Evolutionary conservation across 2,329 filamentous ascomycete species (phyloP), one percentile per base, ranked within the genome.

Genomic region (Pseudohalonectria lignicola): DNA sequence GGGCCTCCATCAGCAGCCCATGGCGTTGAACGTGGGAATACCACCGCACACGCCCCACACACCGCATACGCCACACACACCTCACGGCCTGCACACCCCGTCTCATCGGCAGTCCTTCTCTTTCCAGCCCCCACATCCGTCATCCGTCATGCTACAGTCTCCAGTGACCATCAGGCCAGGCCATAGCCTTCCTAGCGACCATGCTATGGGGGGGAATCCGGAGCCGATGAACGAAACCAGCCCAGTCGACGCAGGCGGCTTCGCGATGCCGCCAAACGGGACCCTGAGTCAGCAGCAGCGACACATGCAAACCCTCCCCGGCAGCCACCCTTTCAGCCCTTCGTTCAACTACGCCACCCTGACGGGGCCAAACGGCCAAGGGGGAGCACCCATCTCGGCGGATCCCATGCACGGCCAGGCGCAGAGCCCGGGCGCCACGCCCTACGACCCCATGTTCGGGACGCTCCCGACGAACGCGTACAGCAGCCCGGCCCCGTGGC

Each of bases 381-480:
- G 23, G 13, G 26, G 26, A 3, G 26, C 17, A 10, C 16, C 9
- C 34, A 19, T 6, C 19, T 11, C 15, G 10, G 32, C 15, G 8
- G 23, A 7, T 12, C 23, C 7, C 8, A 7, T 39, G 45, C 18
- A 47, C 40, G 23, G 35, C 46, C 18, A 44, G 40, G 9, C 39
- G 47, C 12, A 34, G 39, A 18, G 37, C 20, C 16, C 31, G 34
- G 43, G 20, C 45, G 53, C 50, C 19, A 54, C 56, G n/a, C 52
- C 54, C 3, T 77, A 67, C 48, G 74, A 78, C 43, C 68, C 72
- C 10, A 77, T 79, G 71, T 79, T 79, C 47, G 69, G 71, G 11
- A 63, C 64, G 8, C 49, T 74, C 4, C 62, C 71, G 4, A 69
- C 71, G 15, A 71, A 72, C 36, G 61, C 66, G 1, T 71, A 71